A percentile compares a stretch with the other conserved stretches of the same genome.
These are phyloP conservation scores for Candolleomyces eurysporus DNA, from an alignment of 768 basidiomycete genomes.

Conservation along the genomic window DNA sequence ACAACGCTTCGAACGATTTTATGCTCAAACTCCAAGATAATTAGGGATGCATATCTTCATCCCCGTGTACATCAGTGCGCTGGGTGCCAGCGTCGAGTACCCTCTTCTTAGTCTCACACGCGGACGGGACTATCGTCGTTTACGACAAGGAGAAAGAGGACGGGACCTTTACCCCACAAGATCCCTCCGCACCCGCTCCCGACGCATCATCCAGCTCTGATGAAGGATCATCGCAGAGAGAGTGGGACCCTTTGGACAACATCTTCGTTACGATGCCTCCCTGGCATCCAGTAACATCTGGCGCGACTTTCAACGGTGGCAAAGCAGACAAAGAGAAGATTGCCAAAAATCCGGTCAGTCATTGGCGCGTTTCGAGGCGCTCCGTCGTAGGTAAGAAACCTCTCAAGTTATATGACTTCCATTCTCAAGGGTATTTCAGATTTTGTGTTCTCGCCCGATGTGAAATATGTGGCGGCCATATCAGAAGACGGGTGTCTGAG, in stretches of 20 bases:
- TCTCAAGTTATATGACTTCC: not conserved
- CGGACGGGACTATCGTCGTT: conserved; percentile 84
- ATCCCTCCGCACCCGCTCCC: conserved; percentile 40
- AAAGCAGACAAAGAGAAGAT: conserved; percentile 60
- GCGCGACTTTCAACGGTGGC: conserved; percentile 31
- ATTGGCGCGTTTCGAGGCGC: conserved; percentile 78
- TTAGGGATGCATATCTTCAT: conserved; percentile 75
- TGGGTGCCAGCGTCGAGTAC: conserved; percentile 84
- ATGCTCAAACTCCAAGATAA: conserved; percentile 2
- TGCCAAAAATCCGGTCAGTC: conserved; percentile 85
- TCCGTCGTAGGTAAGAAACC: conserved; percentile 65
- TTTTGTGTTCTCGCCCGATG: conserved; percentile 92
- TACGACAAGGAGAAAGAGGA: conserved; percentile 93
- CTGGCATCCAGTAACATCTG: conserved; percentile 72
- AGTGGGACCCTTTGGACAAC: conserved; percentile 76
- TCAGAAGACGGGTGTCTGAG: conserved; percentile 91
- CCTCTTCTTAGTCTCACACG: conserved; percentile 84
- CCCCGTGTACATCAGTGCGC: conserved; percentile 83
- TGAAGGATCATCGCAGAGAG: conserved; percentile 36
- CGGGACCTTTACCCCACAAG: conserved; percentile 64
- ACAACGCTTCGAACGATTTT: not conserved
- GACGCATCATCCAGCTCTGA: conserved; percentile 24
- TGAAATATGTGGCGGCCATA: conserved; percentile 84
- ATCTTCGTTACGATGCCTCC: conserved; percentile 82
- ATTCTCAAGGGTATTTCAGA: conserved; percentile 40